A percentile compares a stretch with the other conserved stretches of the same genome.
Evolutionary conservation across 345 rosid genomes (phyloP).

Genomic region (Carallia brachiata): DNA sequence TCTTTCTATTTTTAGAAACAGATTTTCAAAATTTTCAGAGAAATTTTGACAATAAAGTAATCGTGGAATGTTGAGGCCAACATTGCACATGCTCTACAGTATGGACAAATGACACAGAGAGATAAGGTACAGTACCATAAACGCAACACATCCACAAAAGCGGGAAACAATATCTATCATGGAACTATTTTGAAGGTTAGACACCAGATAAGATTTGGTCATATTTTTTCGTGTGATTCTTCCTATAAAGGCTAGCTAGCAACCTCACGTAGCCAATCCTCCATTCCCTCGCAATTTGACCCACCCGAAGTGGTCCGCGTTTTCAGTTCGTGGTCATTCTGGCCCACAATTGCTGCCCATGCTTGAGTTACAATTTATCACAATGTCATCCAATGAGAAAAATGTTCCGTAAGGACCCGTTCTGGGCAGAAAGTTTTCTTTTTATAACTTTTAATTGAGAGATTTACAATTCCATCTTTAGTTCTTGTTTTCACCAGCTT

Average conservation of each 20-base stretch:
- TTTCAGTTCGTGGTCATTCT: background rate
- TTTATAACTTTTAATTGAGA: too few species aligned
- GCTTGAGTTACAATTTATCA: background rate
- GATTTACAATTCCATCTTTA: too few species aligned
- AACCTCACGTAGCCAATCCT: too few species aligned
- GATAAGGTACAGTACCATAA: background rate
- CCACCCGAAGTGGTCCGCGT: background rate
- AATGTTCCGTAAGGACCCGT: too few species aligned
- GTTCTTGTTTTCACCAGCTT: too few species aligned
- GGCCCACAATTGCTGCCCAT: background rate
- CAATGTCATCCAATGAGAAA: too few species aligned
- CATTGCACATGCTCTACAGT: background rate
- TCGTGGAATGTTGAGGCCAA: too few species aligned
- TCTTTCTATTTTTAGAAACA: too few species aligned
- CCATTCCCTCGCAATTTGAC: background rate
- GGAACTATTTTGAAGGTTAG: background rate
- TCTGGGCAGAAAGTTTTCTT: too few species aligned
- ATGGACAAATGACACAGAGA: background rate
- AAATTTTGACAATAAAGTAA: too few species aligned
- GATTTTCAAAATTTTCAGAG: too few species aligned
- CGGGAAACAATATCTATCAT: background rate
- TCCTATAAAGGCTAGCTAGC: too few species aligned
- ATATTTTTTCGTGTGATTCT: background rate
- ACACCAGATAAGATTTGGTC: slow-evolving; percentile 31
- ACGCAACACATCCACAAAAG: background rate